Evolutionary conservation across 345 rosid species (phyloP).

Genomic region (Carallia pectinifolia): DNA sequence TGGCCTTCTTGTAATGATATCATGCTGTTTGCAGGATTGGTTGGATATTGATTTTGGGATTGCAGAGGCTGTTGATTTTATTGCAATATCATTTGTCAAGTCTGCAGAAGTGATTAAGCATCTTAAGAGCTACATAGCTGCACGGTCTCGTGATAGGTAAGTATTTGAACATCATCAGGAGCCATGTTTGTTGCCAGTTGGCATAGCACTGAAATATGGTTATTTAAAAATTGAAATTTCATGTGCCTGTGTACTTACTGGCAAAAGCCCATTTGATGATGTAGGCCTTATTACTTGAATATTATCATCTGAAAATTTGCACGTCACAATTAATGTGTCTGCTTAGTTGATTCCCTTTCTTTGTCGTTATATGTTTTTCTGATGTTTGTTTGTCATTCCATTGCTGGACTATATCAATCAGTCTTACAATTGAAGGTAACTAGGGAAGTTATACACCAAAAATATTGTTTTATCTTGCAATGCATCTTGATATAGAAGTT

Average conservation of each 20-base stretch:
- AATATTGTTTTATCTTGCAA: no score
- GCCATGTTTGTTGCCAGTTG: constrained; percentile 3
- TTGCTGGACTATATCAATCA: neutral
- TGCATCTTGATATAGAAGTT: neutral
- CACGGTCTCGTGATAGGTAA: constrained; percentile 75
- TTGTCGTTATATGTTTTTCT: constrained; percentile 1
- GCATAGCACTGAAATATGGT: neutral
- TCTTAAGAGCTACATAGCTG: constrained; percentile 94
- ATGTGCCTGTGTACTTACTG: neutral
- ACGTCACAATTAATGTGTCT: no score
- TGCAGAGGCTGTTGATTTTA: constrained; percentile 95
- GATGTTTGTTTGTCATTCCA: neutral
- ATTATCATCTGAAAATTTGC: no score
- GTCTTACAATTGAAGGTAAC: neutral
- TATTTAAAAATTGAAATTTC: neutral
- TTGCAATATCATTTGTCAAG: constrained; percentile 97
- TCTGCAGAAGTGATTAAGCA: constrained; percentile 97
- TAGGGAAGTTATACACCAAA: no score
- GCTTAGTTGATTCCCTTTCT: no score
- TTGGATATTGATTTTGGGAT: constrained; percentile 97
- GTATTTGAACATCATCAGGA: constrained; percentile 13
- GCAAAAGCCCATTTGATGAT: neutral
- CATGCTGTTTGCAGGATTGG: constrained; percentile 68
- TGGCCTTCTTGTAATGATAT: no score
- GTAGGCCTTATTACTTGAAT: no score